These are phyloP conservation scores for Solidago caesia DNA, from an alignment of 129 eudicot genomes.

Conservation along the genomic window DNA sequence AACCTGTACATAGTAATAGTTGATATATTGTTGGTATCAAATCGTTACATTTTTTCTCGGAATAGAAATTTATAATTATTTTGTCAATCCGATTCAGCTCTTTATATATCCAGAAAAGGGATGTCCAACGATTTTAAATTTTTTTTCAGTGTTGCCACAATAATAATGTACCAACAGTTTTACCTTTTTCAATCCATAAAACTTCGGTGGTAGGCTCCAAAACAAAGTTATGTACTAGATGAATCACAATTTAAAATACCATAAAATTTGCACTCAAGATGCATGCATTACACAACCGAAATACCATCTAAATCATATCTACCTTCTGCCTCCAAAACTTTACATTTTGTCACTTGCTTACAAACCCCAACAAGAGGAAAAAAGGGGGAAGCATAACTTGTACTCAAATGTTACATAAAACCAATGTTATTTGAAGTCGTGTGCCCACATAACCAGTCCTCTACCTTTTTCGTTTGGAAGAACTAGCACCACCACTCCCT, in stretches of 20 bases:
- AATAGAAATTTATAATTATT: too few relatives aligned
- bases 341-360: conserved; percentile 30
- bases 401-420: conserved; percentile 8
- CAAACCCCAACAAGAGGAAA: conserved; percentile 14
- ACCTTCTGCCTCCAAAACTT: conserved; percentile 25
- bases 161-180: too few relatives aligned
- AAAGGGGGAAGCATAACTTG: conserved; percentile 9
- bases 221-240: too few relatives aligned
- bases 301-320: conserved; percentile 7
- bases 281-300: conserved; percentile 17
- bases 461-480: conserved; percentile 82
- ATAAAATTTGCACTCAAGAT: background rate
- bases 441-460: background rate
- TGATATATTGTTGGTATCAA: too few relatives aligned
- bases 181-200: too few relatives aligned
- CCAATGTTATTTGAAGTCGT: background rate
- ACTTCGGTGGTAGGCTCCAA: too few relatives aligned
- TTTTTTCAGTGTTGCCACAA: too few relatives aligned
- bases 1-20: too few relatives aligned
- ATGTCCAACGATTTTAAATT: too few relatives aligned
- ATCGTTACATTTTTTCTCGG: too few relatives aligned
- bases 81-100: too few relatives aligned
- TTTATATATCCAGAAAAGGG: too few relatives aligned
- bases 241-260: background rate
- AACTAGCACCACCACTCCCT: conserved; percentile 55